Conservation (phyloP, 805 yeast species). For the Cyberlindnera lachancei region DNA sequence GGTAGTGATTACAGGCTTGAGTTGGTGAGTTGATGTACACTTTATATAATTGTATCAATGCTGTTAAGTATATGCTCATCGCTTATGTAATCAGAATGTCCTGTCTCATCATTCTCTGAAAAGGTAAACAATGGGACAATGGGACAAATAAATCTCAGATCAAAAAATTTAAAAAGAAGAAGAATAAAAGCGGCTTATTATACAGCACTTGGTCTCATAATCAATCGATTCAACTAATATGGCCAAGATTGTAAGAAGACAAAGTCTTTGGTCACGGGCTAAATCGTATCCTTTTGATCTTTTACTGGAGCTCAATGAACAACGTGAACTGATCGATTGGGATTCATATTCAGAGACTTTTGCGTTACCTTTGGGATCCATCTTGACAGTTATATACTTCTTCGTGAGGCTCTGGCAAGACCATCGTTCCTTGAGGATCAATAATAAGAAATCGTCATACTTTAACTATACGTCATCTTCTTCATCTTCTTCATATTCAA, state of each 20-base stretch:
- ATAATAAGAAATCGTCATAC: slow-evolving; percentile 1
- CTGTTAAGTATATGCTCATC: no score
- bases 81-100: no score
- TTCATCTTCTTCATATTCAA: slow-evolving; percentile 16
- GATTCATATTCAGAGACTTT: slow-evolving; percentile 19
- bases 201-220: no score
- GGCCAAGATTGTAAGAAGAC: slow-evolving; percentile 17
- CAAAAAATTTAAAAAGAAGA: no score
- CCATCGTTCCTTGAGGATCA: slow-evolving; percentile 5
- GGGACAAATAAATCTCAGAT: no score
- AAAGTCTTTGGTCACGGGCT: slow-evolving; percentile 12
- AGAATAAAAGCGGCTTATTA: no score
- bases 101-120: no score
- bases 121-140: no score
- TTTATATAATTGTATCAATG: no score
- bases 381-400: slow-evolving; percentile 18
- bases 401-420: slow-evolving; percentile 20
- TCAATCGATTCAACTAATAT: no score
- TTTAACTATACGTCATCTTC: slow-evolving; percentile 9
- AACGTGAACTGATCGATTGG: slow-evolving; percentile 23
- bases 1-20: slow-evolving; percentile 26
- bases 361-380: slow-evolving; percentile 20
- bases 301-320: slow-evolving; percentile 20
- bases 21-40: not conserved
- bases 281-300: slow-evolving; percentile 22